A percentile compares a stretch with the other conserved stretches of the same genome.
These are phyloP conservation scores for Trametes punicea DNA, from an alignment of 768 basidiomycete genomes.

Conservation along the genomic window DNA sequence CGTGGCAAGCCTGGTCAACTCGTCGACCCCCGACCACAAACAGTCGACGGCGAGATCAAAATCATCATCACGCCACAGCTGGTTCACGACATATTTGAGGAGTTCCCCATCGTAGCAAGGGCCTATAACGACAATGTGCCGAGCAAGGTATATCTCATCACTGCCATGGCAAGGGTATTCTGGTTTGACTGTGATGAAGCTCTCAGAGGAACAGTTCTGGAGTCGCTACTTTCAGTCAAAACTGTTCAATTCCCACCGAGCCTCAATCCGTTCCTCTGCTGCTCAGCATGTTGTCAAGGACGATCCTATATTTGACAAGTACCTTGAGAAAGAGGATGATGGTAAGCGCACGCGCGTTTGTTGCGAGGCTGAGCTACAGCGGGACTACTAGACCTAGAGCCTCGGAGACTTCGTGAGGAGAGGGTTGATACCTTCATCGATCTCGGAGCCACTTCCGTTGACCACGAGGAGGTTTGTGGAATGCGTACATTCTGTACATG, in stretches of 20 bases:
- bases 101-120: constrained; percentile 91
- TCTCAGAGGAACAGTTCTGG: constrained; percentile 94
- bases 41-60: constrained; percentile 84
- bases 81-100: constrained; percentile 95
- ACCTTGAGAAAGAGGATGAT: constrained; percentile 94
- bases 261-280: constrained; percentile 85
- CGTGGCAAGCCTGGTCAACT: constrained; percentile 84
- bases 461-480: constrained; percentile 74
- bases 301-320: constrained; percentile 93
- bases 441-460: constrained; percentile 83
- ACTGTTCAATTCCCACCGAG: constrained; percentile 92
- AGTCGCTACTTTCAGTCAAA: constrained; percentile 94
- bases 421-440: constrained; percentile 77
- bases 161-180: background rate
- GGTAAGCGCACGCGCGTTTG: constrained; percentile 44
- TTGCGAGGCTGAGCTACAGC: background rate
- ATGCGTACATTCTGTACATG: background rate
- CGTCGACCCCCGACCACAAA: constrained; percentile 84
- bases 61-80: constrained; percentile 89
- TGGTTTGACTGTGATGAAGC: constrained; percentile 40
- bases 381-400: constrained; percentile 63
- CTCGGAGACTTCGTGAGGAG: constrained; percentile 62
- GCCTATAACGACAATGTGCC: constrained; percentile 95
- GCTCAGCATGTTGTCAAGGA: constrained; percentile 82
- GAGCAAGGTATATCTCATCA: constrained; percentile 50